phyloP scores from a whole-genome alignment of 768 basidiomycete genomes.

The Royoungia palumana region DNA sequence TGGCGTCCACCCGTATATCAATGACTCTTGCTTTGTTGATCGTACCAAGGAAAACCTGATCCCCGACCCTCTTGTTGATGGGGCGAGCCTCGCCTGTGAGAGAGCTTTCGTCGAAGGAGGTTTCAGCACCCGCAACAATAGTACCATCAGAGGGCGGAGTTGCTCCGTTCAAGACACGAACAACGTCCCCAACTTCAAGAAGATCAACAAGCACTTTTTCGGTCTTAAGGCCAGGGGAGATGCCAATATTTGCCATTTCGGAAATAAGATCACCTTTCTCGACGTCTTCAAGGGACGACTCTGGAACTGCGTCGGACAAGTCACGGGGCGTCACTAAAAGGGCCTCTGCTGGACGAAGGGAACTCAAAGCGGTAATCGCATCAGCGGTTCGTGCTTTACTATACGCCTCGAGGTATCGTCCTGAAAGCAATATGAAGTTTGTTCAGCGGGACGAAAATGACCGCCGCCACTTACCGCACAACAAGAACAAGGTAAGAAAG shows the following conservation, averaged over 20 bases:
- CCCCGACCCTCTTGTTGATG: constrained; percentile 57
- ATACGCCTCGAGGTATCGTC: constrained; percentile 62
- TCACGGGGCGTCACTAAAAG: constrained; percentile 40
- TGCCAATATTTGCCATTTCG: constrained; percentile 13
- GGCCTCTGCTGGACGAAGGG: constrained; percentile 62
- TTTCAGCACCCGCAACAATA: constrained; percentile 45
- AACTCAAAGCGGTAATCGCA: constrained; percentile 65
- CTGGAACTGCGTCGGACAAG: constrained; percentile 2
- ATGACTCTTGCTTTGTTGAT: constrained; percentile 63
- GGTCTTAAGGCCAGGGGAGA: constrained; percentile 26
- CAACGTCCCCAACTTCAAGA: constrained; percentile 75
- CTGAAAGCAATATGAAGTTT: constrained; percentile 34
- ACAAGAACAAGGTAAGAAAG: constrained; percentile 77
- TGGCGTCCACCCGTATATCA: constrained; percentile 55
- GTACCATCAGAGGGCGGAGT: constrained; percentile 77
- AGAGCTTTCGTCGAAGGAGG: constrained; percentile 77
- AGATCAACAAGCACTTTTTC: constrained; percentile 52
- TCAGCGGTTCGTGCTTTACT: constrained; percentile 70
- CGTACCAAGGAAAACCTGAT: constrained; percentile 72
- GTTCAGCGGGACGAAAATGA: background rate
- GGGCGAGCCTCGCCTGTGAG: constrained; percentile 75
- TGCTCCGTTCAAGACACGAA: constrained; percentile 68
- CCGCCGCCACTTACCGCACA: constrained; percentile 47
- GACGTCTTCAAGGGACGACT: constrained; percentile 26
- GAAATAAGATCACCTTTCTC: constrained; percentile 35